These are phyloP conservation scores for Theobroma grandiflorum DNA, from an alignment of 441 rosid species.

Conservation along the genomic window DNA sequence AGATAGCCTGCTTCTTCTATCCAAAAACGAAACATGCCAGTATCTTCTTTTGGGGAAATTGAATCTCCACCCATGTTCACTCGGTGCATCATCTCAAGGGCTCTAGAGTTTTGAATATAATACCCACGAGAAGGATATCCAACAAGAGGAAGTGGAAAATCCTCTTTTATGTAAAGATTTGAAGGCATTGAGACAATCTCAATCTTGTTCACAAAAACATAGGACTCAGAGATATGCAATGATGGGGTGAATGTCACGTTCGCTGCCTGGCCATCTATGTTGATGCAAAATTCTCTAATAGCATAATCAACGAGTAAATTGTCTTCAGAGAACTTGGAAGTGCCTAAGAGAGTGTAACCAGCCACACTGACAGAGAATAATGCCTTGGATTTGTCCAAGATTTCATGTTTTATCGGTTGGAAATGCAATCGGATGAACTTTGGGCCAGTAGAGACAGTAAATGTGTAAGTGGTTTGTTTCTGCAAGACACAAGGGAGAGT, in stretches of 20 bases:
- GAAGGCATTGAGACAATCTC: background rate
- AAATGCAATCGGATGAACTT: background rate
- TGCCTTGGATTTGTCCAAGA: background rate
- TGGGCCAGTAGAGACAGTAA: background rate
- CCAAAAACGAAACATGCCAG: background rate
- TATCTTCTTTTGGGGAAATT: background rate
- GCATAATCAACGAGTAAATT: background rate
- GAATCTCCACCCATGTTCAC: background rate
- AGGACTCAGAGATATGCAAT: background rate
- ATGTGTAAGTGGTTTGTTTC: background rate
- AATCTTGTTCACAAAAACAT: background rate
- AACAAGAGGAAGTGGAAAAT: background rate
- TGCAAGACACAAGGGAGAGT: background rate
- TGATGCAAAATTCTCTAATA: background rate
- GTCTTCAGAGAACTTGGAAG: background rate
- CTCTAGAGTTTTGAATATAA: background rate
- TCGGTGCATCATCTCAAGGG: background rate
- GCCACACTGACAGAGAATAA: background rate
- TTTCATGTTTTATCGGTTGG: background rate
- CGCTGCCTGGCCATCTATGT: background rate
- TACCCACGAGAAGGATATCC: background rate
- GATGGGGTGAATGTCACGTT: background rate
- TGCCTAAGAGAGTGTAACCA: background rate
- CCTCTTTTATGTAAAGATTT: background rate
- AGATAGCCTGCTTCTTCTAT: background rate